These are phyloP conservation scores for Scutellaria baicalensis DNA, from an alignment of 257 asterid species.

Conservation along the genomic window DNA sequence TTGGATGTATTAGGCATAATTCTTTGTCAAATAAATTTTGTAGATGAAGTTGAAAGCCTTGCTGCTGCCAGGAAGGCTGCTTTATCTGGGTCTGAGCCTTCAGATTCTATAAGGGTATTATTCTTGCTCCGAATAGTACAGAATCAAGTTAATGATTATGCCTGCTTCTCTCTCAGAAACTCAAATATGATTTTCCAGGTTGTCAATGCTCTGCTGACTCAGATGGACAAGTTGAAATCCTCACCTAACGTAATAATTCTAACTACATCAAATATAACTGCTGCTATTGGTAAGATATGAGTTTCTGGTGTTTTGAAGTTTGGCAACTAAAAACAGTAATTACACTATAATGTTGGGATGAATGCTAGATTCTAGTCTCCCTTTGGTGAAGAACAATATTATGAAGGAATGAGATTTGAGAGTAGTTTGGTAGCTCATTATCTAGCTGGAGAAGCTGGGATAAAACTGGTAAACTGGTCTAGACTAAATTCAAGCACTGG, in stretches of 20 bases:
- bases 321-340: background rate
- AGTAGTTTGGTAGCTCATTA: background rate
- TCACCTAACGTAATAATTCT: conserved; percentile 85
- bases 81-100: conserved; percentile 98
- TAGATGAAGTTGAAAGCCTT: conserved; percentile 99
- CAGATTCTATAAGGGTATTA: conserved; percentile 94
- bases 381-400: background rate
- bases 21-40: conserved; percentile 11
- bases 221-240: conserved; percentile 87
- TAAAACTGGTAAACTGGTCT: background rate
- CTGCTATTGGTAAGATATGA: conserved; percentile 81
- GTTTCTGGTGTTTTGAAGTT: background rate
- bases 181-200: conserved; percentile 52
- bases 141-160: conserved; percentile 8
- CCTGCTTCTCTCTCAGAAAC: conserved; percentile 9
- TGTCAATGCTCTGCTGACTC: conserved; percentile 94
- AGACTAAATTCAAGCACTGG: background rate
- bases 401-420: background rate
- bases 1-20: conserved; percentile 2
- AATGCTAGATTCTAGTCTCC: background rate
- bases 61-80: conserved; percentile 99
- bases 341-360: background rate
- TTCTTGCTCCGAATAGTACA: conserved; percentile 11
- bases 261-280: conserved; percentile 95
- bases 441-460: background rate